Evolutionary conservation across 1,139 yeast genomes (phyloP).

Genomic region (Petasospora fabianii): DNA sequence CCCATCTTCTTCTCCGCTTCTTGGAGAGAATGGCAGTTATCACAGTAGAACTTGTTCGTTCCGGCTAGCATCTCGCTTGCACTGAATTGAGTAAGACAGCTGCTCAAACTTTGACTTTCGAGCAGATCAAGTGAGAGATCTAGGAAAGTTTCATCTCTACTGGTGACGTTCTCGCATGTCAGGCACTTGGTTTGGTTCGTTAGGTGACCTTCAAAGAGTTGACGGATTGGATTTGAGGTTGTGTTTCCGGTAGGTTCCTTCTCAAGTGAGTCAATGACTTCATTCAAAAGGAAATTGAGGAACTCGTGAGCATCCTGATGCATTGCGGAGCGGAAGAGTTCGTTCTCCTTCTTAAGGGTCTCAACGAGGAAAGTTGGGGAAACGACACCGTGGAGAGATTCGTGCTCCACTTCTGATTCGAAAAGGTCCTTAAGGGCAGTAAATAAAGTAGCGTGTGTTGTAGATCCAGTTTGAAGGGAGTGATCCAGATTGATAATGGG

Average conservation of each 20-base stretch:
- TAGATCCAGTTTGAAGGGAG: slow-evolving; percentile 47
- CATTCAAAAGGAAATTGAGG: slow-evolving; percentile 79
- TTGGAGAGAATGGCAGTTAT: slow-evolving; percentile 83
- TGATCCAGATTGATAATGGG: slow-evolving; percentile 82
- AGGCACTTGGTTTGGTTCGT: slow-evolving; percentile 88
- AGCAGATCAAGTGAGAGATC: slow-evolving; percentile 80
- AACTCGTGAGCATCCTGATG: slow-evolving; percentile 99
- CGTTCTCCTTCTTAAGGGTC: slow-evolving; percentile 75
- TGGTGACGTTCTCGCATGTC: slow-evolving; percentile 82
- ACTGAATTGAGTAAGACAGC: slow-evolving; percentile 74
- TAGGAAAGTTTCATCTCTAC: slow-evolving; percentile 80
- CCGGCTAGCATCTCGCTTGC: slow-evolving; percentile 83
- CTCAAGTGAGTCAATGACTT: slow-evolving; percentile 63
- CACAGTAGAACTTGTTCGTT: slow-evolving; percentile 90
- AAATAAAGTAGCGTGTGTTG: slow-evolving; percentile 53
- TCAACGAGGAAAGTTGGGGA: slow-evolving; percentile 75
- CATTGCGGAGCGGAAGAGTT: slow-evolving; percentile 83
- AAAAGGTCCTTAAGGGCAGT: slow-evolving; percentile 81
- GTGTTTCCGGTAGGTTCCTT: slow-evolving; percentile 18
- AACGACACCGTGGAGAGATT: slow-evolving; percentile 72
- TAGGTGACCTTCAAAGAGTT: slow-evolving; percentile 77
- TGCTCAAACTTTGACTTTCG: slow-evolving; percentile 64
- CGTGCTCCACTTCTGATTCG: slow-evolving; percentile 76
- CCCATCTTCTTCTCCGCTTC: slow-evolving; percentile 95
- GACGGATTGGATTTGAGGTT: slow-evolving; percentile 59